phyloP scores from a whole-genome alignment of 2,329 filamentous ascomycete genomes.

The Geosmithia morbida region DNA sequence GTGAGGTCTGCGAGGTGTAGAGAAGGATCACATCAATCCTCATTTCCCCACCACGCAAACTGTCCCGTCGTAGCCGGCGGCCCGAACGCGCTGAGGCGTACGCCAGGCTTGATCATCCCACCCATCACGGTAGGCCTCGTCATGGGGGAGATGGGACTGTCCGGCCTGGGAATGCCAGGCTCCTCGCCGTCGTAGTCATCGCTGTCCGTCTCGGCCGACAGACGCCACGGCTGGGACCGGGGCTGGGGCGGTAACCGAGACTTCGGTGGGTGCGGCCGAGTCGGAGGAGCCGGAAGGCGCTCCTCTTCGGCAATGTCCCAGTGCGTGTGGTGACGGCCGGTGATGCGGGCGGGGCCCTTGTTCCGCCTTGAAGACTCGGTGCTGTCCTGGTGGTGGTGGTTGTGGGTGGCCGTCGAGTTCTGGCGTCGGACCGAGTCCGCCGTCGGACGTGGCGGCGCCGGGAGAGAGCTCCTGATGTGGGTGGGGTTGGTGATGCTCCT shows the following conservation, averaged over 20 bases:
- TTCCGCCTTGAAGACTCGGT: not conserved
- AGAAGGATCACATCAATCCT: conserved; percentile 11
- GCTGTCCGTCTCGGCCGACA: conserved; percentile 1
- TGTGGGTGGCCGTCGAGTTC: no score
- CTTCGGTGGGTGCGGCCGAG: not conserved
- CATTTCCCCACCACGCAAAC: conserved; percentile 25
- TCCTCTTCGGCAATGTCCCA: conserved; percentile 1
- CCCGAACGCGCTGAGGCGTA: conserved; percentile 27
- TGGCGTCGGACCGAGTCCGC: not conserved
- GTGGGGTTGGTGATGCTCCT: not conserved
- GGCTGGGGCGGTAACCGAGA: not conserved
- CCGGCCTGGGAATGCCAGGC: conserved; percentile 20
- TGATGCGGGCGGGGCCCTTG: not conserved
- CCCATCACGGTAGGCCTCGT: conserved; percentile 6
- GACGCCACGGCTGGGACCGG: no score
- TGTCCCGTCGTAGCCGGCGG: conserved; percentile 6
- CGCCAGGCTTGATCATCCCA: conserved; percentile 21
- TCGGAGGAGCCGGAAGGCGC: not conserved
- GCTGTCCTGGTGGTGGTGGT: not conserved
- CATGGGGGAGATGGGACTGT: conserved; percentile 21
- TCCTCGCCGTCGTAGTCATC: conserved; percentile 7
- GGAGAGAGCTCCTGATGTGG: not conserved
- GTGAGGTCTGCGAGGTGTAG: not conserved
- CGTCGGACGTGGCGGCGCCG: no score
- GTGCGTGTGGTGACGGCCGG: not conserved